A percentile compares a stretch with the other conserved stretches of the same genome.
These are phyloP conservation scores for Tulasnella sp. DNA, from an alignment of 768 basidiomycete species.

Conservation along the genomic window DNA sequence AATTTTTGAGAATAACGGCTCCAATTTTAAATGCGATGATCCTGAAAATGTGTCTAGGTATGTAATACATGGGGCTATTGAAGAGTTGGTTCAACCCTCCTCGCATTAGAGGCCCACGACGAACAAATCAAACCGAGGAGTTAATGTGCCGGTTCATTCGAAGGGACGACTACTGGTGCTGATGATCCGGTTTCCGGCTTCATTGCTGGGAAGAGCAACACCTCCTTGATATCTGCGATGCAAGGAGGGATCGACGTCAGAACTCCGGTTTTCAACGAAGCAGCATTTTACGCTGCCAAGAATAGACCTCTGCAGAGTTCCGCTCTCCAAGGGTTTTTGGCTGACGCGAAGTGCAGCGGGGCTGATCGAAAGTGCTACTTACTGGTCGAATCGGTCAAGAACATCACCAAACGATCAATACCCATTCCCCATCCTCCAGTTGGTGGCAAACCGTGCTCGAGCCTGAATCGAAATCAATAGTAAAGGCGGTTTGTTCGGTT, in stretches of 20 bases:
- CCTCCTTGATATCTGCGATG: conserved; percentile 82
- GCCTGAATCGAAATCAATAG: conserved; percentile 34
- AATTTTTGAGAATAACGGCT: not conserved
- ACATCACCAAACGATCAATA: conserved; percentile 95
- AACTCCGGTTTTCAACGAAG: not conserved
- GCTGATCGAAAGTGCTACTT: conserved; percentile 22
- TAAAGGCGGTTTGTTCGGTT: not conserved
- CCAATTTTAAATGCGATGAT: not conserved
- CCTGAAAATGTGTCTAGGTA: not conserved
- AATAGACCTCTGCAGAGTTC: not conserved
- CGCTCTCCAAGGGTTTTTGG: not conserved
- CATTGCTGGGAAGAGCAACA: conserved; percentile 94
- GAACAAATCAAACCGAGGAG: not conserved
- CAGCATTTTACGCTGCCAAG: conserved; percentile 5
- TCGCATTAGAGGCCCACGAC: not conserved
- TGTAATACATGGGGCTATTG: no score
- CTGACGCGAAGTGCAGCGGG: not conserved
- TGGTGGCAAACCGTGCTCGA: conserved; percentile 95
- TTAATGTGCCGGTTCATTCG: not conserved
- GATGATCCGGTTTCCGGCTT: conserved; percentile 43
- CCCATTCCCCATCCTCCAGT: conserved; percentile 98
- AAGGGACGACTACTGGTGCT: not conserved
- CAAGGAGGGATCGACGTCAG: not conserved
- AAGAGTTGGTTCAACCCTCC: not conserved
- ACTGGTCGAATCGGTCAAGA: conserved; percentile 95